Evolutionary conservation across 1,284 basidiomycete genomes (phyloP), one percentile per base, ranked within the genome.

Genomic region (Gymnopus androsaceus): DNA sequence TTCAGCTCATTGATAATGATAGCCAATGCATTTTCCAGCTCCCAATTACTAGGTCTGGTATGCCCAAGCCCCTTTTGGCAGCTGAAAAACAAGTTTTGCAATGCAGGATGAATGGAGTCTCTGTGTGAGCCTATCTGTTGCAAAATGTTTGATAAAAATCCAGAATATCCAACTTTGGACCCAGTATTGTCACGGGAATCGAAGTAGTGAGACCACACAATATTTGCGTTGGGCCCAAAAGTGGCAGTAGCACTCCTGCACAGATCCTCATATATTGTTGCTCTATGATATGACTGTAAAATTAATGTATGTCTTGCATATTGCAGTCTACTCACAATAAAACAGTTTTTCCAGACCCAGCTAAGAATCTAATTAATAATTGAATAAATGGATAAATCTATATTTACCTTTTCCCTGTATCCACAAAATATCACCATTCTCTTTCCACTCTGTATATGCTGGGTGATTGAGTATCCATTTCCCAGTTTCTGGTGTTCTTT

Each of bases 261-360:
- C 21, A 52, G 30, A 33, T 25, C 17, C 42, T 28, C 31, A 53
- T 30, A 11, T 15, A 51, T 40, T 11, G 19, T 37, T 14, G 33
- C 15, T 11, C 46, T 48, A 34, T 12, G n/a, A 3, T 4, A 21
- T 19, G n/a, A 48, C n/a, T 21, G 11, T 9, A 19, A 30, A n/a
- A 14, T 45, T 8, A 30, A 28, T 28, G 28, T 11, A 7, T 28
- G n/a, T 25, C 15, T 15, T 14, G 8, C 9, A 34, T 11, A 47
- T 25, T 21, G n/a, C 12, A 37, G 36, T 44, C 8, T 17, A 54
- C 42, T 30, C 52, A 60, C 59, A 33, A 45, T 48, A 58, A 40
- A 21, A 60, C 37, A n/a, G 59, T 52, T 25, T 60, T 58, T 31
- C 56, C 59, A 34, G 56, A 40, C 30, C 44, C 42, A 47, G 42